Evolutionary conservation across 2,329 filamentous ascomycete genomes (phyloP).

Genomic region (Domatiomyces catenatus): DNA sequence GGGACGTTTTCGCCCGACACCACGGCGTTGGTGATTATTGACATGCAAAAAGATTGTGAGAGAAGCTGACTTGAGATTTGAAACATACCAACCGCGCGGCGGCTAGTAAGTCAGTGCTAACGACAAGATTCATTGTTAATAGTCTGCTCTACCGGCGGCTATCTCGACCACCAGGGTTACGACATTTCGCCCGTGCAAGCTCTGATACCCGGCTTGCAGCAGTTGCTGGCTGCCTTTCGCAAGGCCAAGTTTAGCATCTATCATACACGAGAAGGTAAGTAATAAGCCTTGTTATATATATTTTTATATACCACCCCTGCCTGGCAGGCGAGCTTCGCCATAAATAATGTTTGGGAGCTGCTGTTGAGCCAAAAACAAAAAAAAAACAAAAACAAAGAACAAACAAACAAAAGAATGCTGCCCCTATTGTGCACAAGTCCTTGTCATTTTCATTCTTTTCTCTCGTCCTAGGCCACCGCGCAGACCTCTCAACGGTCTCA

Average conservation of each 20-base stretch:
- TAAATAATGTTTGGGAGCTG: too few species aligned
- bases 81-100: too few species aligned
- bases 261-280: constrained; percentile 31
- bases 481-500: constrained; percentile 42
- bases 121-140: too few species aligned
- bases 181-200: constrained; percentile 26
- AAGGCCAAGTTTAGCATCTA: constrained; percentile 27
- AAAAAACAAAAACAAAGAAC: too few species aligned
- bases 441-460: too few species aligned
- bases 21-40: constrained; percentile 32
- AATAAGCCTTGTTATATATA: neutral
- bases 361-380: too few species aligned
- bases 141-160: constrained; percentile 31
- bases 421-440: too few species aligned
- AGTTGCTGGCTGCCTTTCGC: constrained; percentile 26
- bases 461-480: constrained; percentile 30
- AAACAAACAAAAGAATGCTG: too few species aligned
- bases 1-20: constrained; percentile 29
- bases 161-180: constrained; percentile 31
- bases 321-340: too few species aligned
- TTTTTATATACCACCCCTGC: constrained; percentile 8
- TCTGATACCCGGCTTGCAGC: constrained; percentile 28
- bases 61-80: neutral
- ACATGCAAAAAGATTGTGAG: constrained; percentile 35
- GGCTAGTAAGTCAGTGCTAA: too few species aligned